Conservation (phyloP, 2,329 filamentous ascomycete genomes). For the Podosphaera xanthii region DNA sequence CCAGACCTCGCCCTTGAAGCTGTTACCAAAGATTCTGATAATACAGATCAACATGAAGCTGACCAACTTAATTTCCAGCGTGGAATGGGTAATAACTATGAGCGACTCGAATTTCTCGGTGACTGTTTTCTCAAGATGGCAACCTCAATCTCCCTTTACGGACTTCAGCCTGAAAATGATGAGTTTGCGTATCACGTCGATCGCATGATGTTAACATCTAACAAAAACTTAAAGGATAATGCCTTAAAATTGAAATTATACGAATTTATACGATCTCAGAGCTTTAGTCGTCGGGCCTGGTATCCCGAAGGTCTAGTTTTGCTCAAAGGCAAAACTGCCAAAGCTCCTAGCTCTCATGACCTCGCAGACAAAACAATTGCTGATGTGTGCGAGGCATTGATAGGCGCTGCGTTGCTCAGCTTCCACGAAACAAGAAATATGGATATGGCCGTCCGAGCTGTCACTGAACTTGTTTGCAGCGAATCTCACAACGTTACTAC, state of each 20-base stretch:
- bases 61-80: conserved; percentile 51
- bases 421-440: conserved; percentile 20
- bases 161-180: conserved; percentile 49
- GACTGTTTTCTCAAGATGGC: conserved; percentile 93
- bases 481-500: conserved; percentile 42
- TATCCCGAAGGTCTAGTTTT: conserved; percentile 64
- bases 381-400: conserved; percentile 84
- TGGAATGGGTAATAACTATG: conserved; percentile 88
- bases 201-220: conserved; percentile 79
- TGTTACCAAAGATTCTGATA: conserved; percentile 79
- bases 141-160: conserved; percentile 71
- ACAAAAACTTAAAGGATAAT: conserved; percentile 64
- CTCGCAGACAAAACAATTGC: conserved; percentile 79
- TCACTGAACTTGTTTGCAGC: conserved; percentile 46
- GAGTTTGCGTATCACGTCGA: conserved; percentile 80
- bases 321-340: conserved; percentile 44
- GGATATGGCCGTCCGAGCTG: conserved; percentile 36
- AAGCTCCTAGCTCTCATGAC: conserved; percentile 32
- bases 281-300: conserved; percentile 60
- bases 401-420: conserved; percentile 56
- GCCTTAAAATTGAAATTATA: conserved; percentile 44
- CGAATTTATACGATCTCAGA: conserved; percentile 60
- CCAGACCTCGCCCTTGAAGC: conserved; percentile 63
- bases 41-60: conserved; percentile 46
- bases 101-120: conserved; percentile 78